Percentiles rank a stretch among this genome's conserved stretches.
Evolutionary conservation across 768 basidiomycete species (phyloP).

Genomic region (Tricholoma flavovirens): DNA sequence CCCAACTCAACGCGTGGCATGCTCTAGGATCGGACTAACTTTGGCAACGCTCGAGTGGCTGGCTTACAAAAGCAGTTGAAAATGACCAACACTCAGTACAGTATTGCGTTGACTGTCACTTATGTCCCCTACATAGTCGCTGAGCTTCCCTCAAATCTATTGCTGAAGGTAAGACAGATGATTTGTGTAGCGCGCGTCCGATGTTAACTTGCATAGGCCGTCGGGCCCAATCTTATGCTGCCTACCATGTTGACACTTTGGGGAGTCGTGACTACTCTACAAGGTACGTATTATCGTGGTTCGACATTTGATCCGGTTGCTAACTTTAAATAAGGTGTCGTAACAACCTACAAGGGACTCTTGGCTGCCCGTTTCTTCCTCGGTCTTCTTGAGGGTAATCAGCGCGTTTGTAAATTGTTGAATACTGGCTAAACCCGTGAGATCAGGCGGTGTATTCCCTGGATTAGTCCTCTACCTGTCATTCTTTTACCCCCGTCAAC

Average conservation of each 20-base stretch:
- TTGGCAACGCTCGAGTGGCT: conserved; percentile 57
- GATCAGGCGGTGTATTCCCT: conserved; percentile 49
- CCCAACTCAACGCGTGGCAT: background rate
- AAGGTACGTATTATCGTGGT: conserved; percentile 35
- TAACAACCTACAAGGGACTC: conserved; percentile 37
- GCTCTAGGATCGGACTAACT: conserved; percentile 45
- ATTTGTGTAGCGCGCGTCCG: background rate
- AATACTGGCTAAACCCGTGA: background rate
- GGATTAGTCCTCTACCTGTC: conserved; percentile 55
- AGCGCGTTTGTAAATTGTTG: background rate
- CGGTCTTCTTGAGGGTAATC: conserved; percentile 42
- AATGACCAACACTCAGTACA: conserved; percentile 45
- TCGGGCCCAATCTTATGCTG: conserved; percentile 15
- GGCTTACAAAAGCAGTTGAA: conserved; percentile 51
- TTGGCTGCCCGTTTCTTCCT: conserved; percentile 47
- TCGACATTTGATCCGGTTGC: background rate
- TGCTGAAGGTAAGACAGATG: conserved; percentile 39
- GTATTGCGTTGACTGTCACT: conserved; percentile 42
- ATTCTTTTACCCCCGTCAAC: conserved; percentile 47
- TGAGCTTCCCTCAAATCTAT: conserved; percentile 56
- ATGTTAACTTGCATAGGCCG: conserved; percentile 1
- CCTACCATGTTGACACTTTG: conserved; percentile 60
- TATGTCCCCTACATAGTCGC: conserved; percentile 52
- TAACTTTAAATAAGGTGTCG: conserved; percentile 34
- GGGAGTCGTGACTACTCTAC: conserved; percentile 61